Conservation (phyloP, 2,329 filamentous ascomycete species). For the Neocatenulostroma microsporum region DNA sequence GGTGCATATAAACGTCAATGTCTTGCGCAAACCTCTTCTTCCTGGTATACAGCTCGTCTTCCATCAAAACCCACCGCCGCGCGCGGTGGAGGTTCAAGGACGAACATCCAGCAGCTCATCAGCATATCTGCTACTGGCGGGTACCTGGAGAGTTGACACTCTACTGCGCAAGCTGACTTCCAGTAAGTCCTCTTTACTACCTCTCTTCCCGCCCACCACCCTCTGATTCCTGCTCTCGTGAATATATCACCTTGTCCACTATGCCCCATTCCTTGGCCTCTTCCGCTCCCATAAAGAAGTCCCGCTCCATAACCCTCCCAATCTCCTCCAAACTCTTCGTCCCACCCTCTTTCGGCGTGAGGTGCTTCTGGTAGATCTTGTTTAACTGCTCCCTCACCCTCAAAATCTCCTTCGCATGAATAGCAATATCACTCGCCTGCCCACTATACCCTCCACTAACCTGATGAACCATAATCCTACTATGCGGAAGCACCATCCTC, state of each 20-base stretch:
- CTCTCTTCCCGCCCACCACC: not conserved
- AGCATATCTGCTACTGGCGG: no score
- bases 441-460: conserved; percentile 68
- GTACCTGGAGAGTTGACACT: no score
- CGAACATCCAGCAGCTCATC: no score
- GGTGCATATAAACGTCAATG: no score
- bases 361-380: conserved; percentile 76
- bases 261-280: conserved; percentile 88
- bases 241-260: conserved; percentile 76
- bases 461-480: conserved; percentile 94
- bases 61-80: no score
- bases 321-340: conserved; percentile 74
- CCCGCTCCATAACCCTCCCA: conserved; percentile 91
- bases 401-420: conserved; percentile 95
- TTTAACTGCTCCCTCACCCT: conserved; percentile 79
- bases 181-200: no score
- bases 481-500: conserved; percentile 84
- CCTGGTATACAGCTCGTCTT: no score
- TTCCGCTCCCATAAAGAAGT: conserved; percentile 83
- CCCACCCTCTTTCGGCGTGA: conserved; percentile 65
- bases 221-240: conserved; percentile 38
- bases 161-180: no score
- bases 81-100: no score
- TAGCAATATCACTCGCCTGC: conserved; percentile 74
- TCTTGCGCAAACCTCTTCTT: no score